phyloP scores from a whole-genome alignment of 345 rosid species.

The Pistacia integerrima region DNA sequence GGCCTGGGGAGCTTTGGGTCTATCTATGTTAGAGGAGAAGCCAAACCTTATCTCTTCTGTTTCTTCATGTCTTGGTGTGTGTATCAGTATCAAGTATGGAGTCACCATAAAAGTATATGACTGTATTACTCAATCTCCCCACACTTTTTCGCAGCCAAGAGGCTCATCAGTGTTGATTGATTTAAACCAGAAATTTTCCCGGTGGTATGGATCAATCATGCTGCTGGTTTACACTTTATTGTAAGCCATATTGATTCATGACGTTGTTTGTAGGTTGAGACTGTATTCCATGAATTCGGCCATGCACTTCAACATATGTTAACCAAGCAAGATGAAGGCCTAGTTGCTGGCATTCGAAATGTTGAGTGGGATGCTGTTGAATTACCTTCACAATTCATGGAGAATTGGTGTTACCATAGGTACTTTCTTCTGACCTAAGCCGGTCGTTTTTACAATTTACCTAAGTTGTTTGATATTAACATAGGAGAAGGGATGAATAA shows the following conservation, averaged over 20 bases:
- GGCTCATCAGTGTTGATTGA: neutral
- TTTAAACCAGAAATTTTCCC: neutral
- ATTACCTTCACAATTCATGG: conserved; percentile 95
- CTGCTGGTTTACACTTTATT: neutral
- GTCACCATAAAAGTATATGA: neutral
- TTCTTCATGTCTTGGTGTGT: neutral
- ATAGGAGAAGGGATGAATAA: neutral
- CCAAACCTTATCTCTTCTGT: too few species aligned
- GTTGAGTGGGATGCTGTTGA: conserved; percentile 98
- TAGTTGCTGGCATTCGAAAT: conserved; percentile 85
- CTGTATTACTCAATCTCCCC: neutral
- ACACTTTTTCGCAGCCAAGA: neutral
- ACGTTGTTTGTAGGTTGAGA: conserved; percentile 65
- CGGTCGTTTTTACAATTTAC: conserved; percentile 10
- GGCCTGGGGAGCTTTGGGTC: neutral
- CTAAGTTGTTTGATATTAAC: neutral
- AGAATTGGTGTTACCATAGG: conserved; percentile 99
- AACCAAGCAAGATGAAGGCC: conserved; percentile 85
- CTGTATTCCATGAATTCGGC: conserved; percentile 97
- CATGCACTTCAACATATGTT: conserved; percentile 98
- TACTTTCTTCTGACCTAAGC: conserved; percentile 23
- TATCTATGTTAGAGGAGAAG: neutral
- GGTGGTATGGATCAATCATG: neutral
- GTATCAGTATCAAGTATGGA: neutral
- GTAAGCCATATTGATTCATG: conserved; percentile 6